Evolutionary conservation across 495 filamentous ascomycete species (phyloP).

Genomic region (Xylaria curta): DNA sequence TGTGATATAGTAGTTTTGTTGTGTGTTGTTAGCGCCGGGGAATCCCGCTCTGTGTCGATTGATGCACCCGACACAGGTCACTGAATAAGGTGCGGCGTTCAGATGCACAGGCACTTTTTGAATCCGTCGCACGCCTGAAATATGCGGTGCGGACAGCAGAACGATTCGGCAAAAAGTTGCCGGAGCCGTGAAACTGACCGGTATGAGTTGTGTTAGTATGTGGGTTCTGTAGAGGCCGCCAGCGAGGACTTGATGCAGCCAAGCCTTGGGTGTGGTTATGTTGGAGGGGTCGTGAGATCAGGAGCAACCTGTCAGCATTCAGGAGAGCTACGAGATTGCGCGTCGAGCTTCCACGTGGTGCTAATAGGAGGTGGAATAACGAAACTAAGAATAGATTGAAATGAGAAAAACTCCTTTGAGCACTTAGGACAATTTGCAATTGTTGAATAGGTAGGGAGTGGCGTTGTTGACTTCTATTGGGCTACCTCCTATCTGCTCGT

Average conservation of each 20-base stretch:
- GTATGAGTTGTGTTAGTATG: not conserved
- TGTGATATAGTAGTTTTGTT: not conserved
- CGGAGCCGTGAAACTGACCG: not conserved
- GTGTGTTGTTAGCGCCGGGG: slow-evolving; percentile 4
- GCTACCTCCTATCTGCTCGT: no score
- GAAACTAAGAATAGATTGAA: not conserved
- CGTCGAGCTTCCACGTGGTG: not conserved
- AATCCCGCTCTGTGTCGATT: not conserved
- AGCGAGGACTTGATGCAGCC: slow-evolving; percentile 21
- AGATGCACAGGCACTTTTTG: not conserved
- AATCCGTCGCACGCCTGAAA: slow-evolving; percentile 4
- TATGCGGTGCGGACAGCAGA: not conserved
- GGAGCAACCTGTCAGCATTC: slow-evolving; percentile 8
- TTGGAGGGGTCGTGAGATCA: slow-evolving; percentile 14
- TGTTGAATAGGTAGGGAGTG: not conserved
- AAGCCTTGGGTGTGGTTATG: slow-evolving; percentile 18
- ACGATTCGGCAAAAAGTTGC: slow-evolving; percentile 16
- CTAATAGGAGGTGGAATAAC: not conserved
- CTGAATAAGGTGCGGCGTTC: not conserved
- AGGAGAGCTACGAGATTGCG: not conserved
- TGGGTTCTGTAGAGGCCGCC: slow-evolving; percentile 16
- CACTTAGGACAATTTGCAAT: not conserved
- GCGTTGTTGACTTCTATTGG: not conserved
- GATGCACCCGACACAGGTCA: not conserved
- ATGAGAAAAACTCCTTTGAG: not conserved